Percentiles rank a stretch among this genome's conserved stretches.
Evolutionary conservation across 2,329 filamentous ascomycete species (phyloP).

Genomic region (Claviceps quebecensis): DNA sequence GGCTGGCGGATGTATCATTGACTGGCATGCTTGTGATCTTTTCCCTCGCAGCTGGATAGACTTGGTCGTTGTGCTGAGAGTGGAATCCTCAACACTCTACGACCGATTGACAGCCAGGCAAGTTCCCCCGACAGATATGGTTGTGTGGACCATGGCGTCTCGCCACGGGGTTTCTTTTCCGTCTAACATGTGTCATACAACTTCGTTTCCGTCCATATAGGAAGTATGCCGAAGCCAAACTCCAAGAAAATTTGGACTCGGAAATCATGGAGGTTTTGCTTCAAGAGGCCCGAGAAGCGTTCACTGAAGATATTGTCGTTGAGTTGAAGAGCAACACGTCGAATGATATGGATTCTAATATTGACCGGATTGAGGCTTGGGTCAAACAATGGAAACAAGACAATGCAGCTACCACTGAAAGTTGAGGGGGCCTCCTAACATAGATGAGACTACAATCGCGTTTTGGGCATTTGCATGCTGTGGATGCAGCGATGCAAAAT

Average conservation of each 20-base stretch:
- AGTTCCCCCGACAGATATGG: constrained; percentile 2
- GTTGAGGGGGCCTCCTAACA: not conserved
- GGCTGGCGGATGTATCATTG: constrained; percentile 73
- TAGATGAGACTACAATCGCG: too few relatives aligned
- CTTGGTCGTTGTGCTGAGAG: constrained; percentile 79
- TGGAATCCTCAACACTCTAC: constrained; percentile 66
- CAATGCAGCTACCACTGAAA: not conserved
- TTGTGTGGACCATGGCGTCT: not conserved
- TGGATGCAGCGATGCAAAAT: too few relatives aligned
- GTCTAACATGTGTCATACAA: not conserved
- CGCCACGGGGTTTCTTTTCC: too few relatives aligned
- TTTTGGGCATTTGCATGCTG: too few relatives aligned
- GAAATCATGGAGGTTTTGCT: constrained; percentile 95
- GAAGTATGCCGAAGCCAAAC: constrained; percentile 71
- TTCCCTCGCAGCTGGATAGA: constrained; percentile 93
- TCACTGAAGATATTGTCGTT: constrained; percentile 75
- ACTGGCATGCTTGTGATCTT: constrained; percentile 96
- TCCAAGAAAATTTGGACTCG: constrained; percentile 91
- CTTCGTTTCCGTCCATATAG: constrained; percentile 22
- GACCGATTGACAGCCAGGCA: constrained; percentile 68
- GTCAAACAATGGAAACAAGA: constrained; percentile 58
- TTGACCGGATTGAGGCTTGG: constrained; percentile 75
- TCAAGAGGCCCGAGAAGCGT: constrained; percentile 78
- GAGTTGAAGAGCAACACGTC: constrained; percentile 70
- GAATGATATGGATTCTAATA: constrained; percentile 78